phyloP scores from a whole-genome alignment of 108 stramenopile genomes.

The Stephanodiscus minutulus region DNA sequence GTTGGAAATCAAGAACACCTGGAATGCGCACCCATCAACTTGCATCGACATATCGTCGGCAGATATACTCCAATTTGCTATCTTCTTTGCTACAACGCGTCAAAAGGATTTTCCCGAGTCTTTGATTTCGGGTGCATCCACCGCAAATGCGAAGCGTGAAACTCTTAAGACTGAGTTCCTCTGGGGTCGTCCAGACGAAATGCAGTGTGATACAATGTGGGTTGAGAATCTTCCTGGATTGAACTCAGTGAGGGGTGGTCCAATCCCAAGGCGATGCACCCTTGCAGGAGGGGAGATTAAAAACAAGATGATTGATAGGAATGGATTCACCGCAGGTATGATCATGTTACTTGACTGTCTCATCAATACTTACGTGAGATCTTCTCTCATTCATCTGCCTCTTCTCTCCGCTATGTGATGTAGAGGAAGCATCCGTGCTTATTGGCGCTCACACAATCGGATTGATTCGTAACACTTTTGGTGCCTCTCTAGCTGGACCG shows the following conservation, averaged over 20 bases:
- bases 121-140: not conserved
- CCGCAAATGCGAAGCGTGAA: not conserved
- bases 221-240: slow-evolving; percentile 8
- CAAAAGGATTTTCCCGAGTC: not conserved
- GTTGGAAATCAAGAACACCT: not conserved
- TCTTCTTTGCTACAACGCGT: not conserved
- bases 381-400: not conserved
- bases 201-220: not conserved
- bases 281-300: slow-evolving; percentile 9
- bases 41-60: slow-evolving; percentile 9
- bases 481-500: not conserved
- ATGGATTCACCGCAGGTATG: slow-evolving; percentile 9
- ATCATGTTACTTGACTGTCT: not conserved
- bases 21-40: slow-evolving; percentile 1
- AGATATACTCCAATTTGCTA: slow-evolving; percentile 14
- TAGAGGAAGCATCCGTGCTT: slow-evolving; percentile 15
- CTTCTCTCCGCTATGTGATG: not conserved
- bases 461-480: slow-evolving; percentile 14
- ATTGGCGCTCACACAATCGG: slow-evolving; percentile 29
- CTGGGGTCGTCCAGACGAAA: slow-evolving; percentile 16
- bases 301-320: slow-evolving; percentile 11
- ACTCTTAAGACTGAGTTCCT: not conserved
- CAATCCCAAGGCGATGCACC: not conserved
- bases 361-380: not conserved
- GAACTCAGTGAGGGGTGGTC: not conserved